Evolutionary conservation across 2,329 filamentous ascomycete species (phyloP).

Genomic region (Metarhizium sp.): DNA sequence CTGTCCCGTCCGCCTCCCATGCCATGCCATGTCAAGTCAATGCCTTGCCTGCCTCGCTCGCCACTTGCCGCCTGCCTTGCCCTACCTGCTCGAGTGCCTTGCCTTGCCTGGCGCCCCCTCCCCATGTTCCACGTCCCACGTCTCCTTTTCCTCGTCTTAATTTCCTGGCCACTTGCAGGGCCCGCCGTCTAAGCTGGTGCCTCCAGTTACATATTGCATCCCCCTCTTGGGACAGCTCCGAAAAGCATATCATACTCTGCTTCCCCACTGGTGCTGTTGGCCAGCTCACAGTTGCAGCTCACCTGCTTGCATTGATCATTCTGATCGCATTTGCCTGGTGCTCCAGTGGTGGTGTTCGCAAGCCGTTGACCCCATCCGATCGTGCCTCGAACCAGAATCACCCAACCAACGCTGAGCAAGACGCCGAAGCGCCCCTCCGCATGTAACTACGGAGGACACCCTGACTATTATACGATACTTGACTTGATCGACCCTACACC

Average conservation of each 20-base stretch:
- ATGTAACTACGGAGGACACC: no score
- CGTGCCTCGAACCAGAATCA: background rate
- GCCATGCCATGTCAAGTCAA: no score
- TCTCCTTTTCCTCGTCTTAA: background rate
- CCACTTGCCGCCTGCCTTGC: background rate
- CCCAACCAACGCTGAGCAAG: background rate
- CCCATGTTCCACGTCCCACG: background rate
- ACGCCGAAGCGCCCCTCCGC: no score
- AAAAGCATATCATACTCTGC: slow-evolving; percentile 8
- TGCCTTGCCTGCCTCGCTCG: background rate
- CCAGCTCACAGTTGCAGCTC: slow-evolving; percentile 2
- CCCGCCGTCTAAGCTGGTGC: background rate
- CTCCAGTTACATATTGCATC: background rate
- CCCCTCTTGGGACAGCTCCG: background rate
- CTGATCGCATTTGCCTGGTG: background rate
- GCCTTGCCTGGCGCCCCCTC: background rate
- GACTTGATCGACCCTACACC: no score
- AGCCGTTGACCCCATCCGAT: slow-evolving; percentile 1
- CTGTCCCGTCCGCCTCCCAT: no score
- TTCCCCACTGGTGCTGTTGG: slow-evolving; percentile 1
- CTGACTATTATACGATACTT: no score
- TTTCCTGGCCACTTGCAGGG: slow-evolving; percentile 1
- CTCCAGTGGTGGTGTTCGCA: background rate
- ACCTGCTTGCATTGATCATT: slow-evolving; percentile 3
- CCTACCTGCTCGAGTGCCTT: background rate